phyloP scores from a whole-genome alignment of 2,329 filamentous ascomycete genomes.

The Diaporthe caulivora region DNA sequence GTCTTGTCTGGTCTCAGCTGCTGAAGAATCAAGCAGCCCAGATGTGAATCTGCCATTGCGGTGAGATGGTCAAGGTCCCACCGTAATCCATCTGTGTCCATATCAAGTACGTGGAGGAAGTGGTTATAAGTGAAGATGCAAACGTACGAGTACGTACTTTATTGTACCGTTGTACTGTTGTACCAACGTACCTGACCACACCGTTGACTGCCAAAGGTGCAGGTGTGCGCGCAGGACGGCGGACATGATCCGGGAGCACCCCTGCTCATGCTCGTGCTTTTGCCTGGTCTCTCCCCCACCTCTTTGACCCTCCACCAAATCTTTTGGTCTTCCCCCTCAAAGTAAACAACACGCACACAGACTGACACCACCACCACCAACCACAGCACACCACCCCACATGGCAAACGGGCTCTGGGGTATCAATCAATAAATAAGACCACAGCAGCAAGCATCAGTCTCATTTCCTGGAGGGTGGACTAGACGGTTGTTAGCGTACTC shows the following conservation, averaged over 20 bases:
- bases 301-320: slow-evolving; percentile 17
- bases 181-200: too few species aligned
- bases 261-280: not conserved
- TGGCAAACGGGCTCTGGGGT: not conserved
- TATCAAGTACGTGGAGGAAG: not conserved
- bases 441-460: slow-evolving; percentile 11
- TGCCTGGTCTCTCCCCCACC: too few species aligned
- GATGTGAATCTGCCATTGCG: not conserved
- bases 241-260: not conserved
- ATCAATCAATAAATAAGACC: not conserved
- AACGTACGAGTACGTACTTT: too few species aligned
- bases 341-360: slow-evolving; percentile 20
- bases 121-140: too few species aligned
- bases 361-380: slow-evolving; percentile 1
- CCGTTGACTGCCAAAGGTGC: not conserved
- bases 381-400: not conserved
- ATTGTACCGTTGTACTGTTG: too few species aligned
- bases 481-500: not conserved
- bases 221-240: not conserved
- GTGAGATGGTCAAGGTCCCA: not conserved
- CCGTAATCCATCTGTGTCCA: too few species aligned
- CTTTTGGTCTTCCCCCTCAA: slow-evolving; percentile 14
- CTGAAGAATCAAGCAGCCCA: not conserved
- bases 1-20: not conserved
- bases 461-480: not conserved